Percentiles rank a stretch among this genome's conserved stretches.
Conservation (phyloP, 164 flowering plant genomes). For the Sedum album region DNA sequence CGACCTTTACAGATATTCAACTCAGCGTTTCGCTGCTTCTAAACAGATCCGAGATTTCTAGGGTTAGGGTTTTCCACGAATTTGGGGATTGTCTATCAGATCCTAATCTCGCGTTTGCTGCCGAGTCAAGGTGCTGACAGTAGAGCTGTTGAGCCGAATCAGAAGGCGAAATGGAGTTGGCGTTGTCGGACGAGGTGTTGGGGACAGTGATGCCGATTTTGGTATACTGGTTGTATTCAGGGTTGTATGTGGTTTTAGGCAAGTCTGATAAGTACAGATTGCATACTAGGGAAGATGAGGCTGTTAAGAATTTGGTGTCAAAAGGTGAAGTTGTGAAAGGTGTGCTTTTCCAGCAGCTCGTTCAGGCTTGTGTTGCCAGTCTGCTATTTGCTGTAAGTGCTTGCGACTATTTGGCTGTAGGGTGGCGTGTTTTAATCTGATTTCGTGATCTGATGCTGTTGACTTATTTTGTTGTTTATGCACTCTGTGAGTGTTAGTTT, state of each 20-base stretch:
- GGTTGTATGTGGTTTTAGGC: constrained; percentile 63
- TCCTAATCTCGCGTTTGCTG: too few relatives aligned
- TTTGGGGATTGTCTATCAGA: background rate
- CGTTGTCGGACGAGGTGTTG: constrained; percentile 67
- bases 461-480: background rate
- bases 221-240: constrained; percentile 77
- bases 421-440: background rate
- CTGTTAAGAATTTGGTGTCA: constrained; percentile 58
- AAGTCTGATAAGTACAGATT: constrained; percentile 57
- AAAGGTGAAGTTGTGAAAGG: constrained; percentile 52
- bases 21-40: too few relatives aligned
- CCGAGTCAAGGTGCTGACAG: too few relatives aligned
- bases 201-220: constrained; percentile 78
- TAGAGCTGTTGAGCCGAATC: too few relatives aligned
- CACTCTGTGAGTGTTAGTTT: background rate
- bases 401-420: too few relatives aligned
- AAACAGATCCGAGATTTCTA: background rate
- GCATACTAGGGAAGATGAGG: constrained; percentile 67
- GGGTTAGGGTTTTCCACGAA: background rate
- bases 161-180: background rate
- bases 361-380: constrained; percentile 69
- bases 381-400: constrained; percentile 40
- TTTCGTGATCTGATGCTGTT: background rate
- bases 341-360: constrained; percentile 68
- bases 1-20: too few relatives aligned